Conservation (phyloP, 257 asterid species). For the Ocimum tenuiflorum region DNA sequence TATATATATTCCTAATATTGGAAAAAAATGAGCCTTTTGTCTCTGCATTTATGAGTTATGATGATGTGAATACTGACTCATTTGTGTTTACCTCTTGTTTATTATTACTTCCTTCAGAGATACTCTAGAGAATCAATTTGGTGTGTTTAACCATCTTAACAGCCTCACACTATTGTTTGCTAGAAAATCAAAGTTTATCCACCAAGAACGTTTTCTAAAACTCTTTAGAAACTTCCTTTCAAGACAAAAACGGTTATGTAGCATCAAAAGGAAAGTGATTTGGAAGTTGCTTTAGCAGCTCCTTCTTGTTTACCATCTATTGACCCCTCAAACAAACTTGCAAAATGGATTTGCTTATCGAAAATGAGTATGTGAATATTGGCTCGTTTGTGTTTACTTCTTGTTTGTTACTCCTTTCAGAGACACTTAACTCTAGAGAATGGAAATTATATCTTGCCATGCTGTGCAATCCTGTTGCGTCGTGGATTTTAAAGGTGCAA, state of each 20-base stretch:
- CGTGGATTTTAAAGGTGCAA: conserved; percentile 32
- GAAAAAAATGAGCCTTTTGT: conserved; percentile 1
- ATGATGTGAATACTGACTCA: neutral
- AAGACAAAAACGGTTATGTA: too few relatives aligned
- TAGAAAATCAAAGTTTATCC: too few relatives aligned
- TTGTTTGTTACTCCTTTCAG: conserved; percentile 33
- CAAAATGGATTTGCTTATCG: too few relatives aligned
- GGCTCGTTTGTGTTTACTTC: neutral
- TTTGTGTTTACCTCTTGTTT: conserved; percentile 1
- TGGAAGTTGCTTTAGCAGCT: too few relatives aligned
- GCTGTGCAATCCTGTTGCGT: conserved; percentile 27
- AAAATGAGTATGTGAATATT: neutral
- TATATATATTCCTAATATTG: neutral
- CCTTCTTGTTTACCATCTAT: too few relatives aligned
- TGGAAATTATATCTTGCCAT: conserved; percentile 59
- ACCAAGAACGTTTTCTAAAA: too few relatives aligned
- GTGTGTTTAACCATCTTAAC: too few relatives aligned
- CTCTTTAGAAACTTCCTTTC: too few relatives aligned
- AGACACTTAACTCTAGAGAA: conserved; percentile 13
- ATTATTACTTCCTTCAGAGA: conserved; percentile 36
- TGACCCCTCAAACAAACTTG: too few relatives aligned
- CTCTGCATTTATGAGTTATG: neutral
- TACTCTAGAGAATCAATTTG: conserved; percentile 24
- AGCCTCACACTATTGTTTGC: too few relatives aligned
- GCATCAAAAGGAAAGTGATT: too few relatives aligned